Base-by-base conservation (phyloP, 202 grass and related monocot species). In the Zizania palustris region DNA sequence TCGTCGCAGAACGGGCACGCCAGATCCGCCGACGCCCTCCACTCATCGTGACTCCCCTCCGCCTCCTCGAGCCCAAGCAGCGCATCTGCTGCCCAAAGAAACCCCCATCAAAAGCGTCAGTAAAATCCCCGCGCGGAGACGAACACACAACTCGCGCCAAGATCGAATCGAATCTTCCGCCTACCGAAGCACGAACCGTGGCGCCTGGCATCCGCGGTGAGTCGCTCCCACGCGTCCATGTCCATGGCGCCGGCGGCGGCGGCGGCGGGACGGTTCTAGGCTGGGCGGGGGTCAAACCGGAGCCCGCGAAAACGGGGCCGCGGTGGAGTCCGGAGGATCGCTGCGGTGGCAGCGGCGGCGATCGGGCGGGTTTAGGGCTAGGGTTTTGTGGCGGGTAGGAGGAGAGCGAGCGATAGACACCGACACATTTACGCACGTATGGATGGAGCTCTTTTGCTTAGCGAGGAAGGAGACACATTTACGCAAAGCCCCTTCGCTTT, bases 1-100 rank as follows among this genome's bases (percentile, higher is more conserved):
- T 97, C 93, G 40, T 72, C 73, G 90, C 93, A 97, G 86, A 93
- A 97, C 35, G 90, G 93, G 88, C 93, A 97, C 2, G 66, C 81
- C n/a, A 91, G 72, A 53, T 91, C 86, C 60, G 71, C 50, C 57
- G 60, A 35, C 68, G 41, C 83, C 46, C 8, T 84, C 71, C 20
- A 49, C 9, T 97, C 93, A 2, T 89, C 93, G 49, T 91, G 88
- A 58, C 61, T 90, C 49, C 9, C 86, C 21, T 97, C 93, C 63
- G 45, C 71, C 22, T 91, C 93, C 68, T 97, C 90, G 14, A 93
- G 72, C 33, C 81, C 84, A 45, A 89, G 84, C 57, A 87, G 72
- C 45, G 78, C 73, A 78, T 97, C 93, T 93, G 77, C 75, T 35
- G 49, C 9, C 28, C 50, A 15, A 45, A 74, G 51, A 84, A 90